Conservation (phyloP, 148 eudicot genomes). For the Rhododendron mucronatum region DNA sequence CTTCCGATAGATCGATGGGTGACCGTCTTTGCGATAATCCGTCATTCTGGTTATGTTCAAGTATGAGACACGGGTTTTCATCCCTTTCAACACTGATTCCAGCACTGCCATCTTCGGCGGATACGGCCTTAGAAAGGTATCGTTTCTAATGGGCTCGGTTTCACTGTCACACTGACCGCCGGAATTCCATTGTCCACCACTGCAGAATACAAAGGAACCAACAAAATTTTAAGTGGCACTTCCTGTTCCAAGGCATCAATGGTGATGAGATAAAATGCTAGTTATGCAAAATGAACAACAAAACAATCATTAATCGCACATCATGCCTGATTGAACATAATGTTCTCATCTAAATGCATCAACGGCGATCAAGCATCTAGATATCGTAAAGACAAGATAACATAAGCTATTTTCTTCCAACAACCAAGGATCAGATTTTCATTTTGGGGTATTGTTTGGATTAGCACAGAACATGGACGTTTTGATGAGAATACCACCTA, state of each 20-base stretch:
- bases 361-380: too few species aligned
- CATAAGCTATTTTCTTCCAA: background rate
- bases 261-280: background rate
- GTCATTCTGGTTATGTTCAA: conserved; percentile 75
- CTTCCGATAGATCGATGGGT: conserved; percentile 77
- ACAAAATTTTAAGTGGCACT: background rate
- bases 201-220: conserved; percentile 23
- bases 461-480: background rate
- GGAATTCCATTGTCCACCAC: conserved; percentile 98
- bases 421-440: background rate
- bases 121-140: conserved; percentile 48
- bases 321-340: background rate
- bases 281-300: background rate
- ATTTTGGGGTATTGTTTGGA: background rate
- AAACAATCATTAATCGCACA: background rate
- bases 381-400: background rate
- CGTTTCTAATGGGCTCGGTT: conserved; percentile 70
- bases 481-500: background rate
- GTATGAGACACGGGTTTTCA: conserved; percentile 66
- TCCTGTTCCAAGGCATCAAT: background rate
- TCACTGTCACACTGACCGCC: conserved; percentile 85
- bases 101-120: conserved; percentile 67
- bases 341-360: background rate
- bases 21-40: conserved; percentile 83
- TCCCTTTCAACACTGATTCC: conserved; percentile 55